Conservation (phyloP, 352 stramenopile species). For the Phytophthora constricta region DNA sequence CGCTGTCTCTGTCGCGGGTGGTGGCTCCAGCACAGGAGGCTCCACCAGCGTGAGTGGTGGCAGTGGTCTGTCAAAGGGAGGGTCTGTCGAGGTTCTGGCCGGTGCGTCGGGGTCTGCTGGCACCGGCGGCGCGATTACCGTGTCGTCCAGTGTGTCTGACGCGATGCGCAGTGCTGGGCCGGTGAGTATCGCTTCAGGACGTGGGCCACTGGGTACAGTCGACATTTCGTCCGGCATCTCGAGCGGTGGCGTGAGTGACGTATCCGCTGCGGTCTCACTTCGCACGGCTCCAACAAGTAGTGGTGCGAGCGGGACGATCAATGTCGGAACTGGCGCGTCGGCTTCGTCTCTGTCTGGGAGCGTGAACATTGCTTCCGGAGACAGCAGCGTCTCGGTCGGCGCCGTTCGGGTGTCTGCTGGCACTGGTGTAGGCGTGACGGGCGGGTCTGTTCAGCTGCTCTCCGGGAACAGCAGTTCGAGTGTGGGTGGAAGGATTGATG, state of each 20-base stretch:
- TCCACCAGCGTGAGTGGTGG: conserved; percentile 15
- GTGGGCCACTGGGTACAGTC: conserved; percentile 25
- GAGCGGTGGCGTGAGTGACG: conserved; percentile 5
- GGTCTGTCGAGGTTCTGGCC: conserved; percentile 32
- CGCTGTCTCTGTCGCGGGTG: conserved; percentile 16
- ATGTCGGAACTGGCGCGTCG: conserved; percentile 18
- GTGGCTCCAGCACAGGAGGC: conserved; percentile 26
- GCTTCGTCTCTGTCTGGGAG: conserved; percentile 17
- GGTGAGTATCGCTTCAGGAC: conserved; percentile 21
- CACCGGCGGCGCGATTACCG: conserved; percentile 6
- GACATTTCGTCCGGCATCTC: conserved; percentile 25
- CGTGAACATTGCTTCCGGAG: conserved; percentile 19
- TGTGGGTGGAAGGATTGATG: conserved; percentile 18
- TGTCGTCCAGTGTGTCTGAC: conserved; percentile 23
- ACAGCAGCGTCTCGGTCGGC: conserved; percentile 15
- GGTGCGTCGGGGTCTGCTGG: conserved; percentile 8
- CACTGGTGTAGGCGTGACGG: conserved; percentile 17
- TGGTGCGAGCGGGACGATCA: conserved; percentile 17
- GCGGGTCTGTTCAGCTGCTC: conserved; percentile 20
- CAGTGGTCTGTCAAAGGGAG: conserved; percentile 35
- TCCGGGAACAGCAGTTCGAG: conserved; percentile 26
- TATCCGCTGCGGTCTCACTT: conserved; percentile 25
- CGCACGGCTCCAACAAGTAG: conserved; percentile 19
- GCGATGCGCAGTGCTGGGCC: conserved; percentile 25
- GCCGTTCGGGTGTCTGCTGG: conserved; percentile 19